Base-by-base conservation (phyloP, 164 flowering plant genomes). In the Vitis rotundifolia region DNA sequence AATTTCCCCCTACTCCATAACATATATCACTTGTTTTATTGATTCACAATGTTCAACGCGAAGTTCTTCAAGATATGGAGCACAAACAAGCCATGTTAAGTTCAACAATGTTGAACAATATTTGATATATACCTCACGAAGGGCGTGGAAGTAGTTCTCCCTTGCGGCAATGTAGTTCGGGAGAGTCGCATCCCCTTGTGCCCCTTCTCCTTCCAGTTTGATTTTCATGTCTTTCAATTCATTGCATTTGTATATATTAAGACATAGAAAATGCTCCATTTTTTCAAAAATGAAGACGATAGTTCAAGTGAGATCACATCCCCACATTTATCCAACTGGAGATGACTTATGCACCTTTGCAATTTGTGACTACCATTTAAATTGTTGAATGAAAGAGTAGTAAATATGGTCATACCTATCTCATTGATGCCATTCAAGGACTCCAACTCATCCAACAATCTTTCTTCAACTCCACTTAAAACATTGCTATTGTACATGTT, bases 61-160 rank as follows among this genome's bases (percentile, higher is more conserved):
- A 12, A 72, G 19, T 51, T 3, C 0, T 9, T 60, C 59, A 2
- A 72, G 48, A 11, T 67, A 67, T 53, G 71, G 76, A 62, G 76
- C 62, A 22, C 22, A 15, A 28, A 31, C 3, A 16, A 72, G 69
- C 52, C 59, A 66, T 1, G 75, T 59, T 48, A 72, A 16, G 1
- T 72, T 37, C 15, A 31, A 31, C 7, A 31, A 31, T 0, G 11
- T 48, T 16, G 2, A 1, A 50, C 65, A 66, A 0, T n/a, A n/a
- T n/a, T n/a, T n/a, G n/a, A 0, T 0, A 5, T 13, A 66, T 19
- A 61, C 22, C 12, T n/a, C 0, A 13, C 26, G 3, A 51, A 66
- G 52, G 60, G 49, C 58, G 2, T 0, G 44, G 2, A 31, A 31
- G 6, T 31, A 31, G 5, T 31, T 31, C 6, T 2, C 19, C 18